phyloP scores from a whole-genome alignment of 1,284 basidiomycete genomes.

The Ceraceosorus guamensis region DNA sequence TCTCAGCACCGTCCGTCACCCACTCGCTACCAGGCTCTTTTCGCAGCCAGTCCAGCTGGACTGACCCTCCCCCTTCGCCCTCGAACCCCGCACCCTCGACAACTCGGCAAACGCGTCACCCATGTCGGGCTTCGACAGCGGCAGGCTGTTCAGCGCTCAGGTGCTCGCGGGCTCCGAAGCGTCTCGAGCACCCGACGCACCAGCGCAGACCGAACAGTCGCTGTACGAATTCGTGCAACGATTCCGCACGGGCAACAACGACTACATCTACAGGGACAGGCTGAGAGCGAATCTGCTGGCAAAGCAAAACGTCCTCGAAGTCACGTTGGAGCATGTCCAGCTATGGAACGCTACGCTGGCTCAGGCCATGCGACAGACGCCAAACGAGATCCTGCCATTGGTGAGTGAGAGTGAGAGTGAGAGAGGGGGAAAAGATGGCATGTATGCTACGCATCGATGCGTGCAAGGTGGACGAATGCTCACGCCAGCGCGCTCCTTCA shows the following conservation, averaged over 20 bases:
- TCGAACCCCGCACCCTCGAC: no score
- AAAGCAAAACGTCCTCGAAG: slow-evolving; percentile 84
- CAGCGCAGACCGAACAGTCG: slow-evolving; percentile 41
- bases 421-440: background rate
- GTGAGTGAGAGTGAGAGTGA: slow-evolving; percentile 52
- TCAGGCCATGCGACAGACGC: slow-evolving; percentile 78
- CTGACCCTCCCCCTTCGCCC: no score
- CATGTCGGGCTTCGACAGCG: slow-evolving; percentile 48
- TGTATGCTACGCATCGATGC: background rate
- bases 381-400: slow-evolving; percentile 79
- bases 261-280: slow-evolving; percentile 63
- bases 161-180: slow-evolving; percentile 35
- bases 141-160: slow-evolving; percentile 42
- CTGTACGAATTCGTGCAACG: slow-evolving; percentile 47
- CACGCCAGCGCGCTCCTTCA: no score
- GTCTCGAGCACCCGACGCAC: slow-evolving; percentile 41
- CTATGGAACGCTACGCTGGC: slow-evolving; percentile 90
- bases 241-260: slow-evolving; percentile 40
- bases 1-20: no score
- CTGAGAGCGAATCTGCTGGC: slow-evolving; percentile 80
- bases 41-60: no score
- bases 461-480: background rate
- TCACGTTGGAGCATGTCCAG: slow-evolving; percentile 81
- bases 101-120: no score
- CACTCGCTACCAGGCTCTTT: no score